phyloP scores from a whole-genome alignment of 73 alveolate species.

The Symbiodinium natans region DNA sequence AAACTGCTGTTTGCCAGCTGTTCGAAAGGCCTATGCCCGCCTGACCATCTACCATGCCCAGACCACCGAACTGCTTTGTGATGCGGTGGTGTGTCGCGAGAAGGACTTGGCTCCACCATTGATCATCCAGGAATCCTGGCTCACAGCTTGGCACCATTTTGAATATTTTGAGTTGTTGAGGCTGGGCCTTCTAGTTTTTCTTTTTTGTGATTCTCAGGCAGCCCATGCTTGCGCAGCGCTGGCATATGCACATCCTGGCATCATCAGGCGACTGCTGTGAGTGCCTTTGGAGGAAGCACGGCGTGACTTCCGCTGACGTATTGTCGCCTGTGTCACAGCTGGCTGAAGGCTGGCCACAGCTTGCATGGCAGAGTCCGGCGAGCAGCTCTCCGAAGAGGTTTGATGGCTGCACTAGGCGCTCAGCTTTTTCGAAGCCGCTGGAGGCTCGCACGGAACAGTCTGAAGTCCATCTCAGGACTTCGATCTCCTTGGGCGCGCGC shows the following conservation, averaged over 20 bases:
- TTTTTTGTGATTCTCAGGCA: not conserved
- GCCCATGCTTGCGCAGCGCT: slow-evolving; percentile 86
- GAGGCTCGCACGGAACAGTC: too few relatives aligned
- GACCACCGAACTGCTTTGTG: slow-evolving; percentile 34
- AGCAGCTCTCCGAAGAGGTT: slow-evolving; percentile 66
- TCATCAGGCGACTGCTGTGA: slow-evolving; percentile 22
- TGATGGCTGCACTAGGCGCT: too few relatives aligned
- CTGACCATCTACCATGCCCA: slow-evolving; percentile 59
- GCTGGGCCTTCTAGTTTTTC: not conserved
- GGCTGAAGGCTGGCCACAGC: slow-evolving; percentile 50
- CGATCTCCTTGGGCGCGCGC: slow-evolving; percentile 54
- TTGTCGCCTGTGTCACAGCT: not conserved
- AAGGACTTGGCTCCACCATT: not conserved
- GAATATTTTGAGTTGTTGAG: too few relatives aligned
- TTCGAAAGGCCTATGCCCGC: slow-evolving; percentile 58
- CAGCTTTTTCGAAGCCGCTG: too few relatives aligned
- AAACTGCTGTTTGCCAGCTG: not conserved
- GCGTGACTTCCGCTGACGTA: too few relatives aligned
- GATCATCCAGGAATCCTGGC: not conserved
- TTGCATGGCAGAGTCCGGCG: slow-evolving; percentile 81
- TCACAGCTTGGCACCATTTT: not conserved
- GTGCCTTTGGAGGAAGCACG: not conserved
- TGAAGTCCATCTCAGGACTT: slow-evolving; percentile 54
- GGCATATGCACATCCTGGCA: slow-evolving; percentile 74
- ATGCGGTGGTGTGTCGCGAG: slow-evolving; percentile 48